Conservation (phyloP, 73 alveolate genomes). For the Tetrahymena thermophila region DNA sequence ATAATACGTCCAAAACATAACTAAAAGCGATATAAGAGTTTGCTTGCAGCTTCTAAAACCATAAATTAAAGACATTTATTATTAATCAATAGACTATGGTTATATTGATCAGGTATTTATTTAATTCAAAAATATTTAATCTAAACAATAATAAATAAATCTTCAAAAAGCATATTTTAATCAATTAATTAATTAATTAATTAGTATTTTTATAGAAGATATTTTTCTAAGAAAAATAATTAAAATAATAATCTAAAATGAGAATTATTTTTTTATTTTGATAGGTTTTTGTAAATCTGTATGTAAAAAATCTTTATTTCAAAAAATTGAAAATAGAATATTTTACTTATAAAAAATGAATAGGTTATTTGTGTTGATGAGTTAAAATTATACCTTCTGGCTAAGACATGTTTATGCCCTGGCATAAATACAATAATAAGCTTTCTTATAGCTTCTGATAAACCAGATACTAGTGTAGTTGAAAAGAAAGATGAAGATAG, state of each 20-base stretch:
- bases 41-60: constrained; percentile 84
- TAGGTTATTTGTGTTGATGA: constrained; percentile 84
- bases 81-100: constrained; percentile 13
- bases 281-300: no score
- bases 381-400: constrained; percentile 80
- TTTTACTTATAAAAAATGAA: not conserved
- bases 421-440: constrained; percentile 91
- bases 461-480: constrained; percentile 50
- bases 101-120: constrained; percentile 15
- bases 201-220: no score
- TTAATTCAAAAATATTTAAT: no score
- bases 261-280: no score
- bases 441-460: constrained; percentile 76
- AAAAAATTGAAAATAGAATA: no score
- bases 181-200: no score
- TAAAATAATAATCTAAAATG: no score
- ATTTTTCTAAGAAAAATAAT: no score
- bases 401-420: constrained; percentile 90
- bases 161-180: no score
- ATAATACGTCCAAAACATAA: constrained; percentile 56
- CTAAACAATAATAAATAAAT: no score
- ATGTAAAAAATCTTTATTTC: no score
- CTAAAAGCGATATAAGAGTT: constrained; percentile 55
- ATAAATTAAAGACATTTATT: constrained; percentile 84
- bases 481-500: constrained; percentile 9